A percentile compares a stretch with the other conserved stretches of the same genome.
Evolutionary conservation across 1,284 basidiomycete species (phyloP).

Genomic region (Phellinidium pouzarii): DNA sequence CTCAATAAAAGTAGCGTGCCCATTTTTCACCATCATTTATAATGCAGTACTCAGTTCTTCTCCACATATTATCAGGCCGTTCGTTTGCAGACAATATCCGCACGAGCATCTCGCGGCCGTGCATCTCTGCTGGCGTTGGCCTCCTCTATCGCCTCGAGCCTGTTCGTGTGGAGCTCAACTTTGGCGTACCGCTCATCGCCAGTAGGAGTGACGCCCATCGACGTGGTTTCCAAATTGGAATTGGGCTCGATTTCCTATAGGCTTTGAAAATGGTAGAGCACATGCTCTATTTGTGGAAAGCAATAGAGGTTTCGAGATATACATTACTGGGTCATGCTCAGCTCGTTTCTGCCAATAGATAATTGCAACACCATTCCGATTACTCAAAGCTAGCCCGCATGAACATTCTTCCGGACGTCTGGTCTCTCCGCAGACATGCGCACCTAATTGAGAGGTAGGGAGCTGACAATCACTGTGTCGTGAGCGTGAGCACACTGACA

Average conservation of each 20-base stretch:
- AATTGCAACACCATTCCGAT: neutral
- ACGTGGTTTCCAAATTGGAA: constrained; percentile 86
- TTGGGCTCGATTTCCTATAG: constrained; percentile 79
- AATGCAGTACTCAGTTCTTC: constrained; percentile 10
- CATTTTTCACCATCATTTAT: constrained; percentile 4
- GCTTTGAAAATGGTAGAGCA: neutral
- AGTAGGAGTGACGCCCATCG: constrained; percentile 71
- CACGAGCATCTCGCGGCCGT: constrained; percentile 41
- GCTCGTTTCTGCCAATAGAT: neutral
- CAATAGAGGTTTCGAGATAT: neutral
- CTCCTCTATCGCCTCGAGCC: constrained; percentile 87
- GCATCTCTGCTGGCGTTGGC: constrained; percentile 81
- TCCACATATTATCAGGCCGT: constrained; percentile 34
- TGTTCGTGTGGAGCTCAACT: constrained; percentile 84
- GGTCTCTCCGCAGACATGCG: neutral
- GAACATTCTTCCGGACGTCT: neutral
- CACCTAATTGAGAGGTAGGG: neutral
- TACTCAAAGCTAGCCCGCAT: neutral
- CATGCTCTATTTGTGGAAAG: neutral
- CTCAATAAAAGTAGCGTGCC: constrained; percentile 44
- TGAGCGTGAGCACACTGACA: constrained; percentile 40
- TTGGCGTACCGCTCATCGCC: constrained; percentile 82
- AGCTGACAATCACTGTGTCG: neutral
- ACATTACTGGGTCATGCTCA: too few relatives aligned
- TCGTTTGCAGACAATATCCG: constrained; percentile 36